Base-by-base conservation (phyloP, 139 green algal species). In the Auxenochlorella pyrenoidosa region DNA sequence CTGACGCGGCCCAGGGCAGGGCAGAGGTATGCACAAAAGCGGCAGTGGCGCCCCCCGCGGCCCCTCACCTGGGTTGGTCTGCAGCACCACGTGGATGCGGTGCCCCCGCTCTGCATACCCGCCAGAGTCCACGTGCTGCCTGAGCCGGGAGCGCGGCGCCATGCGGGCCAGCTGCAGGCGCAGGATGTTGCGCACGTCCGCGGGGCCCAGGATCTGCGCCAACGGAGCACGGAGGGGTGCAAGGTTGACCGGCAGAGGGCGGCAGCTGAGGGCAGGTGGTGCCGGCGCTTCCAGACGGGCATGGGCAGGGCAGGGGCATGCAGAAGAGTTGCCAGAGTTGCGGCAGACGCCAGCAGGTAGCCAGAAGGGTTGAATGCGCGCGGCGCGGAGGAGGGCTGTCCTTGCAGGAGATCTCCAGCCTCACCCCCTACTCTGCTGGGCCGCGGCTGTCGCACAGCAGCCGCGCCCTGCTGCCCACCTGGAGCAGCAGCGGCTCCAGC, bases 81-180 rank as follows among this genome's bases (percentile, higher is more conserved):
- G 63, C 38, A 90, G 58, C 21, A 93, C 86, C 34, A 95, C 34
- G 63, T 96, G 93, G 41, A 97, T 93, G 60, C 94, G 92, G 86
- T 97, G 94, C 12, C 90, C 93, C 0, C 51, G 24, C 44, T 36
- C 32, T 16, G 93, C 89, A 73, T 96, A 97, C 13, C 90, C 94
- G 16, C 94, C 94, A n/a, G 85, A 92, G 86, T 96, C 93, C 15
- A 91, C 36, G 88, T 95, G 93, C 47, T 79, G 41, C 68, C 89
- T 89, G 81, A 96, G 94, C 5, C 80, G 30, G 8, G 79, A 79
- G 21, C 83, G 84, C 0, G 93, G 90, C 68, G 88, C 89, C 94
- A 97, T 96, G 54, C 87, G 82, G 0, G 94, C 91, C 18, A 97
- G 88, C 89, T 96, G 94, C 84, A 96, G 68, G 12, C 94, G 92